phyloP scores from a whole-genome alignment of 2,329 filamentous ascomycete genomes.

The Neonectria coccinea region DNA sequence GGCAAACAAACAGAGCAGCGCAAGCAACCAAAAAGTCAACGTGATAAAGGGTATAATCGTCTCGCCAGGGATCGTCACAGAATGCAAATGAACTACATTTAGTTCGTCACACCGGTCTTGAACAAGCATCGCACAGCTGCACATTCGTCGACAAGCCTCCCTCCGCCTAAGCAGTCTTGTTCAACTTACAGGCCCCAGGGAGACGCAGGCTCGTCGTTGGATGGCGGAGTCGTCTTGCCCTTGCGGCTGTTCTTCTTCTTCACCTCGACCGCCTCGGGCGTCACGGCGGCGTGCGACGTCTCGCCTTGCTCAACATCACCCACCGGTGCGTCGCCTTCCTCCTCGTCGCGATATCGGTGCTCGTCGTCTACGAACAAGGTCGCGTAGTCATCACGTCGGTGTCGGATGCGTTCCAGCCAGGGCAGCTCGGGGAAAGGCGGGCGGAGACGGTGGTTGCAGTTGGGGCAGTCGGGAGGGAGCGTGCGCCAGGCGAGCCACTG shows the following conservation, averaged over 20 bases:
- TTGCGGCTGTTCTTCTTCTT: conserved; percentile 41
- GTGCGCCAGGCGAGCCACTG: conserved; percentile 55
- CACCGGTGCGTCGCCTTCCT: conserved; percentile 31
- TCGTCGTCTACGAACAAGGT: conserved; percentile 42
- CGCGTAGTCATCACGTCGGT: conserved; percentile 33
- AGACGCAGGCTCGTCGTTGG: conserved; percentile 34
- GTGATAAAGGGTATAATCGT: conserved; percentile 27
- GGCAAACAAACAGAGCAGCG: neutral
- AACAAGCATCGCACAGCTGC: neutral
- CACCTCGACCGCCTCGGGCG: conserved; percentile 41
- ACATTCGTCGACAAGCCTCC: neutral
- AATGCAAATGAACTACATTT: conserved; percentile 22
- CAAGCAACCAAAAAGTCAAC: conserved; percentile 12
- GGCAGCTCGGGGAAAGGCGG: conserved; percentile 53
- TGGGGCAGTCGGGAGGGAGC: conserved; percentile 55
- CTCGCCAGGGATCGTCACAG: conserved; percentile 19
- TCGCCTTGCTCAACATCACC: conserved; percentile 24
- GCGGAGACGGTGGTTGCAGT: conserved; percentile 54
- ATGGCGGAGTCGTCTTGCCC: conserved; percentile 39
- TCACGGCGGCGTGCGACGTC: conserved; percentile 15
- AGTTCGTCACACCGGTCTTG: conserved; percentile 2
- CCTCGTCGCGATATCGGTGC: conserved; percentile 45
- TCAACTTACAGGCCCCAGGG: conserved; percentile 33
- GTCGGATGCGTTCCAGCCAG: conserved; percentile 45
- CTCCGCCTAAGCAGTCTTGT: neutral